Evolutionary conservation across 371 early-diverging fungal genomes (phyloP).

Genomic region (Rhizopus delemar): DNA sequence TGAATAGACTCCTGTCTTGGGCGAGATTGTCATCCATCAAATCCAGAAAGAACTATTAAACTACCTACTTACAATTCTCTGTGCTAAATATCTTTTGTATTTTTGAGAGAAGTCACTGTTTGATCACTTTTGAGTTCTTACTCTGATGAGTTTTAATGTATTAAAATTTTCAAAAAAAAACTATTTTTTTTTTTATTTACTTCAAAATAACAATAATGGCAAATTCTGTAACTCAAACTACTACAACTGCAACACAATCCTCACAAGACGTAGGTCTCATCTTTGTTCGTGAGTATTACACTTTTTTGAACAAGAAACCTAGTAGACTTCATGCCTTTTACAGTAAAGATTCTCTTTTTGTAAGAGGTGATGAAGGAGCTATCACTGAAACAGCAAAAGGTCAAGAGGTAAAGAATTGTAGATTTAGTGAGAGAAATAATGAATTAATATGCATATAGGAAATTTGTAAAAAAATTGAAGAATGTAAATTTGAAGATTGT

Average conservation of each 20-base stretch:
- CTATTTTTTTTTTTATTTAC: too few species aligned
- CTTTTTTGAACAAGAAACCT: constrained; percentile 87
- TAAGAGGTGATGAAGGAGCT: constrained; percentile 87
- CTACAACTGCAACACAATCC: constrained; percentile 7
- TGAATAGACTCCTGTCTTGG: too few species aligned
- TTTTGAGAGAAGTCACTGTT: too few species aligned
- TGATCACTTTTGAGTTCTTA: too few species aligned
- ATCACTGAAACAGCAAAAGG: constrained; percentile 30
- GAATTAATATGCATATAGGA: constrained; percentile 46
- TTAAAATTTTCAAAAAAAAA: too few species aligned
- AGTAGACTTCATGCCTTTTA: constrained; percentile 86
- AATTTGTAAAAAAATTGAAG: constrained; percentile 76
- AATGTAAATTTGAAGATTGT: constrained; percentile 78
- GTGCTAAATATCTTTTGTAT: too few species aligned
- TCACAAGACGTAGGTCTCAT: constrained; percentile 85
- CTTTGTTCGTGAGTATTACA: constrained; percentile 96
- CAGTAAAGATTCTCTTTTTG: constrained; percentile 74
- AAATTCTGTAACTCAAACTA: constrained; percentile 6
- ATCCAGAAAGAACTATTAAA: too few species aligned
- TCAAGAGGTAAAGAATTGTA: constrained; percentile 30
- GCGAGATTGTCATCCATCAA: too few species aligned
- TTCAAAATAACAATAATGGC: neutral
- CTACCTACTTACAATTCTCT: too few species aligned
- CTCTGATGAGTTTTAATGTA: too few species aligned
- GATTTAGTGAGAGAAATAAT: neutral